These are phyloP conservation scores for Tricholoma terreum DNA, from an alignment of 768 basidiomycete species.

Conservation along the genomic window DNA sequence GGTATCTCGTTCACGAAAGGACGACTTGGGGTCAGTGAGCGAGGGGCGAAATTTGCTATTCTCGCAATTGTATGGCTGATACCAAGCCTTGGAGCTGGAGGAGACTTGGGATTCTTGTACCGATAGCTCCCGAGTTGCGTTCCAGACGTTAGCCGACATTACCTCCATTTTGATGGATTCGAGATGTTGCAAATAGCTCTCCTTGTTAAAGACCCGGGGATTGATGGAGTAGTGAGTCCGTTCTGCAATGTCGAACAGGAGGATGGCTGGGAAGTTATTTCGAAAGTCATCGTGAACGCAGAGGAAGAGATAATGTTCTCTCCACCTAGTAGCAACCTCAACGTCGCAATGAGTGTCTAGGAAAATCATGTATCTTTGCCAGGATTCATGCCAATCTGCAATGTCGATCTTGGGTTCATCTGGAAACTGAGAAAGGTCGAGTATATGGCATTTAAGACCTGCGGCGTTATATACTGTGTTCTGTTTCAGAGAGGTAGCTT, in stretches of 20 bases:
- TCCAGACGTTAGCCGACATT: background rate
- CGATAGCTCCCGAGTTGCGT: background rate
- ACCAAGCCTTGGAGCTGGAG: background rate
- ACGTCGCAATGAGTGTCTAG: background rate
- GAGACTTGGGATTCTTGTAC: background rate
- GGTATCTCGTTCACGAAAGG: constrained; percentile 8
- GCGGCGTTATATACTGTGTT: background rate
- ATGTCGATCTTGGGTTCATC: too few species aligned
- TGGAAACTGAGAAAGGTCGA: too few species aligned
- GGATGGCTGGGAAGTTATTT: too few species aligned
- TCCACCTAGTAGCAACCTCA: too few species aligned
- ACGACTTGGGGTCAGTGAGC: too few species aligned
- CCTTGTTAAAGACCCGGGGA: too few species aligned
- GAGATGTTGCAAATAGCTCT: background rate
- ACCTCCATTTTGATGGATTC: background rate
- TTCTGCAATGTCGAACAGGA: too few species aligned
- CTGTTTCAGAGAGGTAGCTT: too few species aligned
- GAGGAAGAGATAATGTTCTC: too few species aligned
- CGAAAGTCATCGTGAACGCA: too few species aligned
- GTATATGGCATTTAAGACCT: too few species aligned
- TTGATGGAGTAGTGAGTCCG: background rate
- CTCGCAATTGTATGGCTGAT: background rate
- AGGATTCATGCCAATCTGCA: constrained; percentile 16
- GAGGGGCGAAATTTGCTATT: too few species aligned
- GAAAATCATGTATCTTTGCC: constrained; percentile 9